Base-by-base conservation (phyloP, 345 rosid species). In the Citrus medica region DNA sequence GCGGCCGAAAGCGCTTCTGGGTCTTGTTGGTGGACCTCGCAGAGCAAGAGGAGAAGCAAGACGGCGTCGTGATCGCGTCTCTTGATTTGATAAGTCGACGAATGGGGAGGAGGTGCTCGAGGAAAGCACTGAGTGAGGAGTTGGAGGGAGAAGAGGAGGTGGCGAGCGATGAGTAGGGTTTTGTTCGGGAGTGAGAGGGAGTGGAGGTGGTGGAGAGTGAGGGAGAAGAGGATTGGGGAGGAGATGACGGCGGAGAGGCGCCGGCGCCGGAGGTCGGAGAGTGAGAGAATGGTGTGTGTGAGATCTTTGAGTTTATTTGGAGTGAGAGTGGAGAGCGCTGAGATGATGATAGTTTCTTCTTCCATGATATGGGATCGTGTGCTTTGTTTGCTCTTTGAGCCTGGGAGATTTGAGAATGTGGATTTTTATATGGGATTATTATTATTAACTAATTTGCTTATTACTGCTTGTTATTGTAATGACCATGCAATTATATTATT, bases 21-120 rank as follows among this genome's bases (percentile, higher is more conserved):
- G 79, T 87, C 69, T 22, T 83, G 83, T 25, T 90, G 95, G 62
- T 89, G 93, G 48, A 89, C 81, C 64, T 97, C 97, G 65, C 98
- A 94, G 35, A 93, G 94, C 73, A 92, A 86, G 73, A 97, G 90
- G 81, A 94, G 98, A 56, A 94, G 93, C 25, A 91, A 74, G n/a
- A 81, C 91, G 0, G 97, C 86, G 83, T 92, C 98, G 21, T 89
- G 89, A 80, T 96, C 98, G 7, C 98, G 92, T 84, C 80, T 85
- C 78, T 71, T 87, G 78, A 79, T 32, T 79, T 40, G 72, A 82
- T 22, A 69, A 70, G 62, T 71, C 22, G 22, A 53, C 0, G 58
- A 53, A 19, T 53, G 22, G 19, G 21, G 69, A 2, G 83, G 81
- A 2, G 80, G 74, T 1, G 82, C 67, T 33, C 81, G 81, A 9